Base-by-base conservation (phyloP, 202 grass and related monocot species). In the Setaria viridis region DNA sequence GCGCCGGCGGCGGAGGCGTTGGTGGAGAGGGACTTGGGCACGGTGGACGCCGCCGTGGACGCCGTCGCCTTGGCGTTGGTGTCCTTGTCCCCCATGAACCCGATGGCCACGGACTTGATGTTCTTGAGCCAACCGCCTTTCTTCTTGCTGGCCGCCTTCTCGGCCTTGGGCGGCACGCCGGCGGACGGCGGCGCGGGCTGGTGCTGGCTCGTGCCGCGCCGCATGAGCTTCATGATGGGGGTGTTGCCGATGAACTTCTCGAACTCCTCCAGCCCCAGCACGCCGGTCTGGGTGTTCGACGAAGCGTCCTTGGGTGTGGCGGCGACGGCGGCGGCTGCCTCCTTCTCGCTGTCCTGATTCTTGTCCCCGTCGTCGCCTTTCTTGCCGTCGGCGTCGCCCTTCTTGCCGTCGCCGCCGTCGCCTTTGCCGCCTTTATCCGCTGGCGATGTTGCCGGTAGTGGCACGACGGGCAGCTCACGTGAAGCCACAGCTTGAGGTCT, bases 91-190 rank as follows among this genome's bases (percentile, higher is more conserved):
- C 84, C 77, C 2, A 94, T 91, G 86, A 99, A 85, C 0, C 91
- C 93, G 64, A 80, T 90, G 56, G 93, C 84, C 39, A 91, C 96
- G 55, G 89, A 91, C 82, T 92, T 99, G 79, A 95, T 94, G 80
- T 99, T 99, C 84, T 94, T 99, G 64, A 99, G 84, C 93, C 93
- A 99, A 4, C 89, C 89, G 32, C 91, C 85, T 69, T 99, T 99
- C 89, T 92, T 95, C 86, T 88, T 91, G 71, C 59, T 51, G 4
- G 79, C 78, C 2, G 46, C 7, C 80, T 98, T 98, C 11, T 86
- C 88, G 33, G 20, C 80, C 81, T 91, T 91, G 70, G 76, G 76
- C 14, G 80, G 85, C 47, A 41, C 70, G 3, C 87, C 84, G 74
- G 45, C 46, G 55, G 69, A 77, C 64, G 62, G 59, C 3, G 84